A percentile compares a stretch with the other conserved stretches of the same genome.
Conservation (phyloP, 169 alveolate species). For the Cryptosporidium tyzzeri region DNA sequence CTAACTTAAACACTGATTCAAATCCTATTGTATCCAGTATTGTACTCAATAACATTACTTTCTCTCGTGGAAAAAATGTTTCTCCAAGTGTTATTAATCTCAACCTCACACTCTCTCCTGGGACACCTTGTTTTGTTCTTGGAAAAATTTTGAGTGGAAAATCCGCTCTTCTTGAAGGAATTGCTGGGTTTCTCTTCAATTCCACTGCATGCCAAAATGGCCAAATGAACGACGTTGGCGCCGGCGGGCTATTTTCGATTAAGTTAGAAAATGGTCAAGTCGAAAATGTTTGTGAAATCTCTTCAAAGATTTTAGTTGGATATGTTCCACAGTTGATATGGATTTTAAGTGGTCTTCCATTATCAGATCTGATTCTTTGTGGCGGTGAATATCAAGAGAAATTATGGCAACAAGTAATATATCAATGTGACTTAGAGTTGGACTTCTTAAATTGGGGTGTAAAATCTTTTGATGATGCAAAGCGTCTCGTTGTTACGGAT, state of each 20-base stretch:
- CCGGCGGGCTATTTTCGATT: slow-evolving; percentile 4
- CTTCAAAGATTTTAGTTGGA: not conserved
- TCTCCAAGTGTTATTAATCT: slow-evolving; percentile 10
- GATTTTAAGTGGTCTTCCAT: slow-evolving; percentile 42
- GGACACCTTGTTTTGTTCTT: slow-evolving; percentile 23
- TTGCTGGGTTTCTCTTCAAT: slow-evolving; percentile 23
- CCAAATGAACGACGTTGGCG: not conserved
- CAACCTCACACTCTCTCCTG: slow-evolving; percentile 17
- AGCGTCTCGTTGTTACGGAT: slow-evolving; percentile 33
- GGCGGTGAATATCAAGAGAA: slow-evolving; percentile 12
- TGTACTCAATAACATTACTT: slow-evolving; percentile 12
- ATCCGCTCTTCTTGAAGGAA: slow-evolving; percentile 67
- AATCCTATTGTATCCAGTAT: not conserved
- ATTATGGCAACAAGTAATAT: slow-evolving; percentile 31
- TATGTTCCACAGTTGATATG: slow-evolving; percentile 53
- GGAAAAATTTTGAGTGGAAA: slow-evolving; percentile 54
- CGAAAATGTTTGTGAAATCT: not conserved
- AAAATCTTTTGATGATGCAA: slow-evolving; percentile 28
- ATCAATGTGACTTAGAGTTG: slow-evolving; percentile 49
- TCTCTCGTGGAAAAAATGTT: not conserved
- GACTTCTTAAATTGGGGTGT: slow-evolving; percentile 68
- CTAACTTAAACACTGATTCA: not conserved
- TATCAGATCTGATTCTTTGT: slow-evolving; percentile 48
- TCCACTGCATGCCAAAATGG: not conserved
- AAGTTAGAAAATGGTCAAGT: not conserved